phyloP scores from a whole-genome alignment of 1,139 yeast species.

The Magnusiomyces magnusii region DNA sequence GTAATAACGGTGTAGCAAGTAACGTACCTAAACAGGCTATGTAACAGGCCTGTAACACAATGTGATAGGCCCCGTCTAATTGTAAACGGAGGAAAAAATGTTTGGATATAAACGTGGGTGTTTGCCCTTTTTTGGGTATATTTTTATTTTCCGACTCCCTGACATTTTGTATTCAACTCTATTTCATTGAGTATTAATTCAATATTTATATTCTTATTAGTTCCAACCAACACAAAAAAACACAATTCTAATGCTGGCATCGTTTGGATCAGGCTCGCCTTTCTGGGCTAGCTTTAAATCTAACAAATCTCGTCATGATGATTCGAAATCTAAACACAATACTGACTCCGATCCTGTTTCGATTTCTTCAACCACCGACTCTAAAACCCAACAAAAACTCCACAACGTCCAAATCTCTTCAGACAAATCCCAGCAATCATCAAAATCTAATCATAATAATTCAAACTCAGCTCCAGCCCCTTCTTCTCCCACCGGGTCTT shows the following conservation, averaged over 20 bases:
- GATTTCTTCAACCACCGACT: background rate
- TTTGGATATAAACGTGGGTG: background rate
- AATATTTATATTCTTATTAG: background rate
- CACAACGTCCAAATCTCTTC: background rate
- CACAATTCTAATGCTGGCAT: background rate
- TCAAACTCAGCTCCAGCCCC: background rate
- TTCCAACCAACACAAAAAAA: background rate
- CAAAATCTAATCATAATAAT: background rate
- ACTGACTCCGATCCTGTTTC: background rate
- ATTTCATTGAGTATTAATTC: too few species aligned
- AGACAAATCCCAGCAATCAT: background rate
- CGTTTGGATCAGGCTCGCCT: conserved; percentile 2
- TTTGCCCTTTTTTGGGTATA: background rate
- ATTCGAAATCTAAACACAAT: background rate
- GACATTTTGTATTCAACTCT: too few species aligned
- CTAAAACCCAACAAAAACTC: background rate
- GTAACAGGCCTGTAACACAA: background rate
- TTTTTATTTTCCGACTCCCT: background rate
- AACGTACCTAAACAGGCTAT: background rate
- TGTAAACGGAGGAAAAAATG: background rate
- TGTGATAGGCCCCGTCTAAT: background rate
- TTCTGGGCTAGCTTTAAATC: background rate
- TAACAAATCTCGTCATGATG: background rate
- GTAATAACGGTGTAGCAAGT: background rate
- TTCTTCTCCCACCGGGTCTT: background rate